Base-by-base conservation (phyloP, 805 yeast genomes). In the Yamadazyma sp. region DNA sequence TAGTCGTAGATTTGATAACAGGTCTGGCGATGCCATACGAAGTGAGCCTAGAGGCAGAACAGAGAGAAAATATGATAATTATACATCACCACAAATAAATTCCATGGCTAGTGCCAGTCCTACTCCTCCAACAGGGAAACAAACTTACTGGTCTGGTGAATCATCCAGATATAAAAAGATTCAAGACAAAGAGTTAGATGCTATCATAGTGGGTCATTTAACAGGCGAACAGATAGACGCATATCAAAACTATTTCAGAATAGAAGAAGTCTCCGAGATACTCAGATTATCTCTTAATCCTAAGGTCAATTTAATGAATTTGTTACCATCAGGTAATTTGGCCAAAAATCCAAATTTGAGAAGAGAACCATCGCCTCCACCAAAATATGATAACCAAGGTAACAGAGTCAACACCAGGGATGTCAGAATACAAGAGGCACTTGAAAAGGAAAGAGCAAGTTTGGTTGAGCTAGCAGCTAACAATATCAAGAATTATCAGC, bases 341-440 rank as follows among this genome's bases (percentile, higher is more conserved):
- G 40, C 38, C 4, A 26, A 35, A 4, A 46, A 50, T 32, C 70
- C 75, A 0, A 63, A 61, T 35, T 69, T 62, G 45, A 47, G 53
- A 33, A 47, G 77, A 41, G 86, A 94, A 2, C 87, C 89, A 0
- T 86, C 96, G 2, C 98, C 98, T 0, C 88, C 96, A 2, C 98
- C 98, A 1, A 76, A 75, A 38, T 93, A 93, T 58, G 98, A 93
- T 60, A 58, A 70, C 20, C 60, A 65, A 15, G 99, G 99, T 29
- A 81, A 78, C 53, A 79, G 98, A 51, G 78, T 77, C 7, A 93
- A 93, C 55, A 88, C 98, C 0, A 65, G 94, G 36, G 95, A 85
- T 33, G 73, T 64, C 29, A 65, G 95, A 33, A 76, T 77, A 41
- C 65, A 69, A 33, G 73, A 75, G 35, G 67, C 69, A 29, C 61